Evolutionary conservation across 192 early-diverging fungal species (phyloP).

Genomic region (Linnemannia schmuckeri): DNA sequence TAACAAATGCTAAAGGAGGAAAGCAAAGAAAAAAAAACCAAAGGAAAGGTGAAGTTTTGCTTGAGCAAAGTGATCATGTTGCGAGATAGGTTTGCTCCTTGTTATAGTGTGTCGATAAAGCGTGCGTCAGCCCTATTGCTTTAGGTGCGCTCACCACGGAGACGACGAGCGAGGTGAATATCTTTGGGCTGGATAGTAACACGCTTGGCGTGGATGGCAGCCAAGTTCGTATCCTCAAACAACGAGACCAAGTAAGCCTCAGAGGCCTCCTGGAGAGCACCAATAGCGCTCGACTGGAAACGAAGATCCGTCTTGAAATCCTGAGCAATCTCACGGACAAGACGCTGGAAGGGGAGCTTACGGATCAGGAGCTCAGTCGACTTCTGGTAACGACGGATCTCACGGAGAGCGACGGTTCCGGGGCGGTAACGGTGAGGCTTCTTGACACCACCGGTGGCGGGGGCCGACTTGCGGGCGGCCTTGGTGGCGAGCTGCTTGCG

Average conservation of each 20-base stretch:
- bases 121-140: not conserved
- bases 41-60: no score
- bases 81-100: not conserved
- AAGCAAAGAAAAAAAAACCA: slow-evolving; percentile 2
- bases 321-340: slow-evolving; percentile 99
- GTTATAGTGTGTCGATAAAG: no score
- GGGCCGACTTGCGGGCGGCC: slow-evolving; percentile 94
- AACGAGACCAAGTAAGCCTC: slow-evolving; percentile 91
- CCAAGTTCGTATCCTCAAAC: slow-evolving; percentile 98
- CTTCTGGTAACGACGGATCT: slow-evolving; percentile 95
- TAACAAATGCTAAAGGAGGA: not conserved
- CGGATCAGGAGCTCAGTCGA: slow-evolving; percentile 93
- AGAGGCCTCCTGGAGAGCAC: slow-evolving; percentile 96
- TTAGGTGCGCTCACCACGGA: slow-evolving; percentile 91
- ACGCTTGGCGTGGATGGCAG: slow-evolving; percentile 98
- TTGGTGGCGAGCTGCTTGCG: slow-evolving; percentile 96
- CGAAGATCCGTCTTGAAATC: slow-evolving; percentile 99
- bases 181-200: slow-evolving; percentile 99
- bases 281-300: slow-evolving; percentile 98
- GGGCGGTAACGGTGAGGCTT: slow-evolving; percentile 87
- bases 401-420: slow-evolving; percentile 90
- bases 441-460: slow-evolving; percentile 94
- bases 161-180: slow-evolving; percentile 96
- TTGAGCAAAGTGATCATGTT: not conserved
- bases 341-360: slow-evolving; percentile 92